phyloP scores from a whole-genome alignment of 352 stramenopile genomes.

The Globisporangium cystogenes region DNA sequence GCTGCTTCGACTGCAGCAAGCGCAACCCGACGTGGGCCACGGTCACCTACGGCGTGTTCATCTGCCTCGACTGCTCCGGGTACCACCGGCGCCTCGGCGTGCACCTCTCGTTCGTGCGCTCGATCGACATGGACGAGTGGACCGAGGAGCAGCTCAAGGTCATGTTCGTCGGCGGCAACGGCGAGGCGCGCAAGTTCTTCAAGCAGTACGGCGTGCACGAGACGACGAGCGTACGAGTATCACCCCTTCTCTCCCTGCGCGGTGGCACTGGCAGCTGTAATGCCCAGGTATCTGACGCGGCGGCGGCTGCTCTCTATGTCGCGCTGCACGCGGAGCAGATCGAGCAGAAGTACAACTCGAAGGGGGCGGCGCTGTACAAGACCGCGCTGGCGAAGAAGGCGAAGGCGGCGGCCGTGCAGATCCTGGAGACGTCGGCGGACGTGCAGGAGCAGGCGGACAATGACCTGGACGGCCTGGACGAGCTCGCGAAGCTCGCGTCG shows the following conservation, averaged over 20 bases:
- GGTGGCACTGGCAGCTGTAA: too few relatives aligned
- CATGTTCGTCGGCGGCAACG: constrained; percentile 94
- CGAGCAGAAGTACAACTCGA: constrained; percentile 90
- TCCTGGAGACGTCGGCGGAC: constrained; percentile 17
- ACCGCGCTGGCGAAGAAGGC: constrained; percentile 79
- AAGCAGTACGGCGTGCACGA: constrained; percentile 87
- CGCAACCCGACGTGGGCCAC: constrained; percentile 94
- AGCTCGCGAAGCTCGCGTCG: constrained; percentile 67
- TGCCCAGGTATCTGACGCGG: background rate
- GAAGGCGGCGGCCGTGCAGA: constrained; percentile 58
- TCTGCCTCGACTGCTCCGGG: constrained; percentile 94
- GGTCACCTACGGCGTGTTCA: constrained; percentile 95
- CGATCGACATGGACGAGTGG: constrained; percentile 96
- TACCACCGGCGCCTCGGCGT: constrained; percentile 92
- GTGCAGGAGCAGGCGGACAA: constrained; percentile 36
- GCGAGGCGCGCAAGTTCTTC: constrained; percentile 92
- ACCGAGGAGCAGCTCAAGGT: constrained; percentile 91
- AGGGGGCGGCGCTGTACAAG: constrained; percentile 88
- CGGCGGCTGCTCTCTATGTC: background rate
- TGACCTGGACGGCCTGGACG: constrained; percentile 69
- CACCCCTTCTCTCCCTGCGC: too few relatives aligned
- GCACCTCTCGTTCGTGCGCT: constrained; percentile 93
- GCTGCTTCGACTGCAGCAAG: constrained; percentile 96
- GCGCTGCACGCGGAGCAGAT: constrained; percentile 60
- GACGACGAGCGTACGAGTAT: constrained; percentile 75